Base-by-base conservation (phyloP, 1,284 basidiomycete species). In the Malassezia cuniculi region DNA sequence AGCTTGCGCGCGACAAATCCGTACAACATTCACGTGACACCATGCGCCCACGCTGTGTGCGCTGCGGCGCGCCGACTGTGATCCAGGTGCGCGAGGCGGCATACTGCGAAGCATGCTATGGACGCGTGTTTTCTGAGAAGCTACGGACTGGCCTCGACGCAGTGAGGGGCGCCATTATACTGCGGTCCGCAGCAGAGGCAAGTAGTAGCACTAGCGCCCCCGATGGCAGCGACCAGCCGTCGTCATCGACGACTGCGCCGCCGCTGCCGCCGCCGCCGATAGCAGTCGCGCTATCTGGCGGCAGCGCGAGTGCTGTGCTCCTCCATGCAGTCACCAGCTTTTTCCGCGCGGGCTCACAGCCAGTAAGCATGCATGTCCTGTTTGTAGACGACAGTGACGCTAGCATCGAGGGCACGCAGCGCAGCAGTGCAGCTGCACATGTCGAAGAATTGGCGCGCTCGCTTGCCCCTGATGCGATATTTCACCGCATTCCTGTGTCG, bases 341-440 rank as follows among this genome's bases (percentile, higher is more conserved):
- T 29, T 34, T 50, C 12, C 47, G 48, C 1, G 27, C 47, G 22
- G 48, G 46, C 36, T 43, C 45, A 12, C 57, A 57, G 35, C 48
- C 56, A 5, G 50, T 50, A 16, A 53, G 49, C 17, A 42, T 64
- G 28, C 47, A 49, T 26, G 58, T 55, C n/a, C 27, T 64, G 20
- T 57, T 51, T 26, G 42, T 64, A 16, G 58, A 59, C 27, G 54
- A 54, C 28, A 43, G 46, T 10, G 35, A 36, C 6, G 27, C 15
- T 2, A n/a, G n/a, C n/a, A n/a, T n/a, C n/a, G n/a, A n/a, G n/a
- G n/a, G n/a, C n/a, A n/a, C n/a, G n/a, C n/a, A n/a, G n/a, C n/a
- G n/a, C n/a, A n/a, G n/a, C n/a, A n/a, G n/a, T n/a, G n/a, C n/a
- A n/a, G n/a, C n/a, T n/a, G n/a, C n/a, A n/a, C n/a, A n/a, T n/a